Base-by-base conservation (phyloP, 768 basidiomycete genomes). In the Boletus vinaceobasis region DNA sequence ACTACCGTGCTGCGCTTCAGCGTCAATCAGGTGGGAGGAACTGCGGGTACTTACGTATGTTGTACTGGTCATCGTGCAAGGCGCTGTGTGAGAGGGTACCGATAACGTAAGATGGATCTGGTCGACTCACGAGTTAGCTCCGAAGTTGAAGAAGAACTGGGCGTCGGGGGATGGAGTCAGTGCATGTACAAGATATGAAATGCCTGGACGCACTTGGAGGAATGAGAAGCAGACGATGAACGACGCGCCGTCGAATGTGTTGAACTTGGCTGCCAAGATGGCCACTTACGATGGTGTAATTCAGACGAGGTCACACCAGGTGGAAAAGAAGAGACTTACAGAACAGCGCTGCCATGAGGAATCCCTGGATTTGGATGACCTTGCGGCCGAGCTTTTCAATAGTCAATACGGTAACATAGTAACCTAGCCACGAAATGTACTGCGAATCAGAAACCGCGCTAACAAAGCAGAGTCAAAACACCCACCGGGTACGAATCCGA, bases 71-170 rank as follows among this genome's bases (percentile, higher is more conserved):
- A 47, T 44, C 5, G 52, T 17, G 21, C 42, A 46, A 49, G 11
- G 31, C 32, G 17, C 13, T 32, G 43, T 32, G 43, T 50, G 19
- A 65, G 52, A 52, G 45, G 35, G 47, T 39, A 42, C 40, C 2
- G 2, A 9, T 1, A 7, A 47, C 27, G 14, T 10, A 15, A 46
- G 6, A 19, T 19, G 21, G 27, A 36, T 6, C 14, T 50, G 5
- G 9, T 37, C 13, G 15, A 61, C 81, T 59, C 63, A 84, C 78
- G 82, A 73, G 64, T 88, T 89, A 4, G 86, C 85, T 19, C 88
- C 88, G 62, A 88, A 90, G 73, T 90, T 89, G 77, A 89, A 89
- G 77, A 89, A 88, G 75, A 88, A 88, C 75, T 84, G 56, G 0
- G 43, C 19, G n/a, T 4, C 23, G 23, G 15, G 7, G 19, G 23